A percentile compares a stretch with the other conserved stretches of the same genome.
These are phyloP conservation scores for Calonectria pauciramosa DNA, from an alignment of 2,329 filamentous ascomycete species.

Conservation along the genomic window DNA sequence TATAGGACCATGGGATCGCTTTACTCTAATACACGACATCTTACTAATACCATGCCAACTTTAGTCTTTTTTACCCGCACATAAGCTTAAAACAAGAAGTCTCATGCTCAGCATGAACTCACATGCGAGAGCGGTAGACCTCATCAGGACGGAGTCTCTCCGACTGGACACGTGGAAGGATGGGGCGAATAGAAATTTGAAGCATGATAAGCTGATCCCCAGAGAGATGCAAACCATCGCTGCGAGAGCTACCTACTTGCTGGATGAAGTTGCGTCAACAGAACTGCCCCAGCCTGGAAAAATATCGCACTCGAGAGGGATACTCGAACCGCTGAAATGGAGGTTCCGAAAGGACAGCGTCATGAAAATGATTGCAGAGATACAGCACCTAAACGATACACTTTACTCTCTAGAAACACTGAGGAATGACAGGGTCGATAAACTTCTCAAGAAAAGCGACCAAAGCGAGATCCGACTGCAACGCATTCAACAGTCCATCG, in stretches of 20 bases:
- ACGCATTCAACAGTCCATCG: background rate
- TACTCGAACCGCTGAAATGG: background rate
- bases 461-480: background rate
- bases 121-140: background rate
- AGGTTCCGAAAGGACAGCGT: background rate
- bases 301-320: background rate
- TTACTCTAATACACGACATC: background rate
- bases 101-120: background rate
- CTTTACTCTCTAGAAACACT: background rate
- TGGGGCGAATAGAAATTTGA: background rate
- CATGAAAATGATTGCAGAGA: background rate
- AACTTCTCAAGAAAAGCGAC: background rate
- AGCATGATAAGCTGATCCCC: background rate
- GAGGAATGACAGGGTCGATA: background rate
- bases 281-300: background rate
- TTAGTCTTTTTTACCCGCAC: background rate
- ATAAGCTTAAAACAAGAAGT: background rate
- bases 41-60: background rate
- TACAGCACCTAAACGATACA: background rate
- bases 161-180: background rate
- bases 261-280: background rate
- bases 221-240: background rate
- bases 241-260: background rate
- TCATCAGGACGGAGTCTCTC: background rate
- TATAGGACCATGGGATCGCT: background rate